phyloP scores from a whole-genome alignment of 768 basidiomycete species.

The Sutorius australiensis region DNA sequence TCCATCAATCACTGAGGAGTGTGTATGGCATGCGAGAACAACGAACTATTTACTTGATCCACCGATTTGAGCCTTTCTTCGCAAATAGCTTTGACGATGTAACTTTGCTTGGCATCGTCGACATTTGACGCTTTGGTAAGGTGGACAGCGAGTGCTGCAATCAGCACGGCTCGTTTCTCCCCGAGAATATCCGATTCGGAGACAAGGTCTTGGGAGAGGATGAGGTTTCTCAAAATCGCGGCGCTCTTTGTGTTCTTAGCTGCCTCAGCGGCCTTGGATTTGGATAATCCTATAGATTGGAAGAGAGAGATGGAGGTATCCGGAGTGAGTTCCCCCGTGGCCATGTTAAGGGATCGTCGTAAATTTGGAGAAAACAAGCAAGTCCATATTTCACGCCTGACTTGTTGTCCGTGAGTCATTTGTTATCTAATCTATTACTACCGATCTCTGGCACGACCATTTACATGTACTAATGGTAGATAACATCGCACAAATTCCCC shows the following conservation, averaged over 20 bases:
- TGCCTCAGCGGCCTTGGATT: constrained; percentile 77
- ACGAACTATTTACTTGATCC: constrained; percentile 85
- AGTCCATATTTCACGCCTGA: background rate
- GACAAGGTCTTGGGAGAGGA: constrained; percentile 50
- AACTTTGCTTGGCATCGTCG: constrained; percentile 51
- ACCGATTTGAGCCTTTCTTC: constrained; percentile 68
- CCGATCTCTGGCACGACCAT: background rate
- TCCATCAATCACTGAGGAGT: constrained; percentile 1
- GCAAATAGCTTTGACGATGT: constrained; percentile 65
- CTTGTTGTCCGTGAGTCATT: constrained; percentile 3
- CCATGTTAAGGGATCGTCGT: constrained; percentile 10
- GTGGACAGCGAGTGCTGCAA: constrained; percentile 63
- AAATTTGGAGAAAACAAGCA: background rate
- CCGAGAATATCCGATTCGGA: constrained; percentile 44
- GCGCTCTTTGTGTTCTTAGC: constrained; percentile 79
- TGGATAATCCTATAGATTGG: constrained; percentile 71
- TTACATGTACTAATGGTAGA: constrained; percentile 17
- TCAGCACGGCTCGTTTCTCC: constrained; percentile 72
- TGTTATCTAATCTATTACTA: constrained; percentile 24
- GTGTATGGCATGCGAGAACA: background rate
- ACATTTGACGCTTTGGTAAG: constrained; percentile 53
- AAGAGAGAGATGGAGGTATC: constrained; percentile 44
- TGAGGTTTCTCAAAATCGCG: constrained; percentile 61
- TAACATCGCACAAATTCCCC: constrained; percentile 20
- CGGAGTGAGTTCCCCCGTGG: constrained; percentile 9